Conservation (phyloP, 441 rosid species). For the Erodium moschatum region DNA sequence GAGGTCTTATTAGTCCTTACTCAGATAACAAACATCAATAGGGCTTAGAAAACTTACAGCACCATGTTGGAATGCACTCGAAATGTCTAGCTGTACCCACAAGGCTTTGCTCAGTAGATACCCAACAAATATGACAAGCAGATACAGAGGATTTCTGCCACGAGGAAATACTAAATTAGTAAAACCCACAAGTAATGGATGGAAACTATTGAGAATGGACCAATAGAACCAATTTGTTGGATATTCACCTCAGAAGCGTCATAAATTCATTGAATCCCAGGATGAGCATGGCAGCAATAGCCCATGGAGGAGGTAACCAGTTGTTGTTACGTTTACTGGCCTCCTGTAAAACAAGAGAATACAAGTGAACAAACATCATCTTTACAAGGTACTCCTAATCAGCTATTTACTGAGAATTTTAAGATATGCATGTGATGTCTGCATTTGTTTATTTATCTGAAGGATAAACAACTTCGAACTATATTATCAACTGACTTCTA, state of each 20-base stretch:
- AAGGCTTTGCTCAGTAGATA: slow-evolving; percentile 71
- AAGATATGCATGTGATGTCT: background rate
- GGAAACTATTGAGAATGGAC: background rate
- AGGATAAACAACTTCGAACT: background rate
- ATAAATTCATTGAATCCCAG: slow-evolving; percentile 96
- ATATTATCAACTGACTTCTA: background rate
- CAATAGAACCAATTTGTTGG: slow-evolving; percentile 1
- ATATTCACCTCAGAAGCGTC: slow-evolving; percentile 74
- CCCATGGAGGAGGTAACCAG: slow-evolving; percentile 99
- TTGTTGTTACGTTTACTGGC: slow-evolving; percentile 84
- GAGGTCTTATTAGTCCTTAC: background rate
- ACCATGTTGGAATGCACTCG: slow-evolving; percentile 74
- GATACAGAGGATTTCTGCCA: slow-evolving; percentile 85
- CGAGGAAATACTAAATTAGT: slow-evolving; percentile 20
- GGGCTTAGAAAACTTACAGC: slow-evolving; percentile 42
- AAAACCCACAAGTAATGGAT: too few relatives aligned
- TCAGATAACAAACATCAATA: background rate
- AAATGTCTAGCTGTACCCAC: slow-evolving; percentile 82
- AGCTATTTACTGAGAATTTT: background rate
- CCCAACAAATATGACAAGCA: slow-evolving; percentile 53
- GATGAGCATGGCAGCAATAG: slow-evolving; percentile 67
- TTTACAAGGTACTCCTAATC: too few relatives aligned
- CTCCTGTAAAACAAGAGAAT: slow-evolving; percentile 49
- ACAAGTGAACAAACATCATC: background rate
- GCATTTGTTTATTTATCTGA: background rate